Conservation (phyloP, 2,329 filamentous ascomycete genomes). For the Paracamarosporium sp. region DNA sequence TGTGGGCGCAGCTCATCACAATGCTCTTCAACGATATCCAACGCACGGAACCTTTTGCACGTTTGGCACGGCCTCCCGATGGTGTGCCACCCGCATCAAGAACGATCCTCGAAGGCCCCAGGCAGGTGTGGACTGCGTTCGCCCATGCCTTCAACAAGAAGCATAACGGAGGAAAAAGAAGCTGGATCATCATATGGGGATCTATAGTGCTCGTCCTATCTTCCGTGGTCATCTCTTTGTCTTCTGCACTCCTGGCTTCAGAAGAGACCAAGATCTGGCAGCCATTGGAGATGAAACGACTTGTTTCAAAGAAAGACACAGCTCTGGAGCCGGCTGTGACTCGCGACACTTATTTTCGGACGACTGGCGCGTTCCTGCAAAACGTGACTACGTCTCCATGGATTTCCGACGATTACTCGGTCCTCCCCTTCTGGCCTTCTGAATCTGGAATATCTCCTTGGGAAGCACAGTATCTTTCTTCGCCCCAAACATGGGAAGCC, state of each 20-base stretch:
- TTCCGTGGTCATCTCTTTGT: constrained; percentile 19
- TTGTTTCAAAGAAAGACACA: constrained; percentile 1
- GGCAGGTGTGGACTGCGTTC: constrained; percentile 17
- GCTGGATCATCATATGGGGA: constrained; percentile 15
- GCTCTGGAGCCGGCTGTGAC: constrained; percentile 6
- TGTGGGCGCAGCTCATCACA: constrained; percentile 14
- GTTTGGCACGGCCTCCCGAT: constrained; percentile 1
- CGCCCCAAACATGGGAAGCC: constrained; percentile 9
- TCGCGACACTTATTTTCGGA: constrained; percentile 16
- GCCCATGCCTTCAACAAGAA: constrained; percentile 12
- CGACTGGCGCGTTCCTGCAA: constrained; percentile 9
- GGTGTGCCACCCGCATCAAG: background rate
- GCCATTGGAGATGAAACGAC: constrained; percentile 3
- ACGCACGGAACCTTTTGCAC: constrained; percentile 20
- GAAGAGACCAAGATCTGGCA: constrained; percentile 11
- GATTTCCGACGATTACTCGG: constrained; percentile 12
- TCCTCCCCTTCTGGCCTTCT: constrained; percentile 15
- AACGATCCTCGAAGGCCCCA: constrained; percentile 11
- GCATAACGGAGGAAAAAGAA: constrained; percentile 14
- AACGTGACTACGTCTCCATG: constrained; percentile 14
- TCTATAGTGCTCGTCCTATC: constrained; percentile 11
- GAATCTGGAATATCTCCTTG: background rate
- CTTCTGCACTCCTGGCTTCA: constrained; percentile 16
- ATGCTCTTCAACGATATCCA: constrained; percentile 19
- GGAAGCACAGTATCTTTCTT: background rate